A percentile compares a stretch with the other conserved stretches of the same genome.
These are phyloP conservation scores for Rhizophora apiculata DNA, from an alignment of 345 rosid genomes.

Conservation along the genomic window DNA sequence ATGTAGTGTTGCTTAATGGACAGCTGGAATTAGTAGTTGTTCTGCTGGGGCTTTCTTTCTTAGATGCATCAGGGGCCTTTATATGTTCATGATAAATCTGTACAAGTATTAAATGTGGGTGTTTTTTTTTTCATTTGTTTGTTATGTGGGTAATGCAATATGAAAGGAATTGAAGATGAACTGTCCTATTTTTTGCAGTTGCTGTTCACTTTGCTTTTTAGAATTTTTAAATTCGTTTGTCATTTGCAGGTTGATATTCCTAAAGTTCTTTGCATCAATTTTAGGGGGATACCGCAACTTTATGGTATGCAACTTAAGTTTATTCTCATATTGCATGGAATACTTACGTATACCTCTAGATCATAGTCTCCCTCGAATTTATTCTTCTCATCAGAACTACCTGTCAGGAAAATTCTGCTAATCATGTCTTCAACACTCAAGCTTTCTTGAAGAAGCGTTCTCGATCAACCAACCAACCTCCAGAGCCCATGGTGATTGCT, in stretches of 20 bases:
- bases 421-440: conserved; percentile 68
- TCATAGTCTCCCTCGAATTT: conserved; percentile 8
- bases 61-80: no score
- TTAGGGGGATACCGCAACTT: conserved; percentile 99
- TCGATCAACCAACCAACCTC: conserved; percentile 84
- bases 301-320: conserved; percentile 52
- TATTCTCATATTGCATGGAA: conserved; percentile 18
- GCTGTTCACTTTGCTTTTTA: neutral
- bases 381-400: conserved; percentile 13
- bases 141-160: no score
- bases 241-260: conserved; percentile 81
- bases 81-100: no score
- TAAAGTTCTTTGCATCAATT: conserved; percentile 88
- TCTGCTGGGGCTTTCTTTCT: no score
- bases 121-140: no score
- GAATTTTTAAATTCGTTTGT: conserved; percentile 5
- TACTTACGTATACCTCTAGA: conserved; percentile 6
- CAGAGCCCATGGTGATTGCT: conserved; percentile 78
- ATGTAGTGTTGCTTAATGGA: no score
- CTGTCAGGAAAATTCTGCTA: conserved; percentile 69
- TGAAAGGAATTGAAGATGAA: neutral
- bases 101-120: no score
- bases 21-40: no score
- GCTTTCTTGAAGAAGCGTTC: conserved; percentile 92
- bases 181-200: neutral